These are phyloP conservation scores for Cnidoscolus chayamansa DNA, from an alignment of 441 rosid species.

Conservation along the genomic window DNA sequence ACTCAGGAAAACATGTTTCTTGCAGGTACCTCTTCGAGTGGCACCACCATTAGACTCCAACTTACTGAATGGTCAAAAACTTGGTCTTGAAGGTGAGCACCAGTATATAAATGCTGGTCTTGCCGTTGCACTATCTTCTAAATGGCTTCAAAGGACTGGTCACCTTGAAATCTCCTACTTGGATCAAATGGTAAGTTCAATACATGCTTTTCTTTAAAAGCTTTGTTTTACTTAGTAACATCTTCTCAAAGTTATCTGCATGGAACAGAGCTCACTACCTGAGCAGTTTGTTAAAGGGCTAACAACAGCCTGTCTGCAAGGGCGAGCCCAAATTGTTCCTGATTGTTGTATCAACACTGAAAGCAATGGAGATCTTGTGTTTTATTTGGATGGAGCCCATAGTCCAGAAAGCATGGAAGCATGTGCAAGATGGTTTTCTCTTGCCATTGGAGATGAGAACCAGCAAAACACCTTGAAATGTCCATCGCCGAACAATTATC, in stretches of 20 bases:
- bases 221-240: not conserved
- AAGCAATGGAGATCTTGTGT: conserved; percentile 57
- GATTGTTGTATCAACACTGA: conserved; percentile 46
- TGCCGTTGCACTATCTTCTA: conserved; percentile 69
- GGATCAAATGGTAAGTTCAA: conserved; percentile 50
- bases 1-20: conserved; percentile 25
- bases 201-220: conserved; percentile 8
- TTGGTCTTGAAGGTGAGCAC: conserved; percentile 92
- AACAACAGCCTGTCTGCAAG: conserved; percentile 76
- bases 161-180: conserved; percentile 46
- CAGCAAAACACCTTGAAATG: conserved; percentile 30
- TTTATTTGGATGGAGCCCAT: conserved; percentile 96
- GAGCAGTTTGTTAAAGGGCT: conserved; percentile 82
- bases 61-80: conserved; percentile 64
- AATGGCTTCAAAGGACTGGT: conserved; percentile 85
- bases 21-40: conserved; percentile 74
- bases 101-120: conserved; percentile 87
- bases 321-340: conserved; percentile 83
- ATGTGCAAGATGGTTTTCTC: conserved; percentile 84
- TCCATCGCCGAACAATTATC: conserved; percentile 27
- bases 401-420: conserved; percentile 95
- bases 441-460: conserved; percentile 41
- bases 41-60: conserved; percentile 54
- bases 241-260: conserved; percentile 22
- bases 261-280: conserved; percentile 60